Percentiles rank a stretch among this genome's conserved stretches.
Conservation (phyloP, 1,284 basidiomycete species). For the Cryptococcus neoformans region DNA sequence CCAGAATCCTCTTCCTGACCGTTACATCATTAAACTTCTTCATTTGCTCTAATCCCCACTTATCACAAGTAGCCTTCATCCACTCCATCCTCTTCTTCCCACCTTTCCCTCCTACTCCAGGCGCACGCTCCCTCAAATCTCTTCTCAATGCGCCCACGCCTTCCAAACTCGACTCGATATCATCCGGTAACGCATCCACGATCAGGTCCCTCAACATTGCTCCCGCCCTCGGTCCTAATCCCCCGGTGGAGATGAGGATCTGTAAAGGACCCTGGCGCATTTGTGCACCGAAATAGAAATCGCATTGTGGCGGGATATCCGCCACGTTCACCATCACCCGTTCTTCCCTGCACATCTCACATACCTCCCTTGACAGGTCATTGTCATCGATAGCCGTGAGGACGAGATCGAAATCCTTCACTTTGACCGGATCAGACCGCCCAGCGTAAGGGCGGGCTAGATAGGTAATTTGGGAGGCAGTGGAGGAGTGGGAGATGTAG, state of each 20-base stretch:
- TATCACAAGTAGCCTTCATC: conserved; percentile 88
- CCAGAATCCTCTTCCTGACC: conserved; percentile 35
- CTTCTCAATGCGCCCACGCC: conserved; percentile 61
- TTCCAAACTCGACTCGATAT: conserved; percentile 74
- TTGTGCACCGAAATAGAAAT: conserved; percentile 98
- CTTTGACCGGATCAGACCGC: conserved; percentile 50
- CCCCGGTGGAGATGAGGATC: conserved; percentile 94
- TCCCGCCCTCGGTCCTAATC: conserved; percentile 88
- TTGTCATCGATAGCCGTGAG: conserved; percentile 92
- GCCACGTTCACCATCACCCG: conserved; percentile 92
- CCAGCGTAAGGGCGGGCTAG: conserved; percentile 62
- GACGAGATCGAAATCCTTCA: conserved; percentile 73
- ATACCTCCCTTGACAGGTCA: conserved; percentile 64
- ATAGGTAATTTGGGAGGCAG: conserved; percentile 61
- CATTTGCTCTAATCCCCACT: conserved; percentile 55
- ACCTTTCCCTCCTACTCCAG: conserved; percentile 54
- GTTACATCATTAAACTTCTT: conserved; percentile 38
- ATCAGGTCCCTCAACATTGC: conserved; percentile 73
- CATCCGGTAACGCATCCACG: conserved; percentile 64
- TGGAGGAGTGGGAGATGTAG: conserved; percentile 45
- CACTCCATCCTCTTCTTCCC: conserved; percentile 75
- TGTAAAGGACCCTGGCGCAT: conserved; percentile 88
- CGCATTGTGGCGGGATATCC: conserved; percentile 91
- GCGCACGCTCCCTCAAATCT: conserved; percentile 52
- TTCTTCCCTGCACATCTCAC: conserved; percentile 63